Evolutionary conservation across 305 asterid species (phyloP), one percentile per base, ranked within the genome.

Genomic region (Solanum aculeatissimum): DNA sequence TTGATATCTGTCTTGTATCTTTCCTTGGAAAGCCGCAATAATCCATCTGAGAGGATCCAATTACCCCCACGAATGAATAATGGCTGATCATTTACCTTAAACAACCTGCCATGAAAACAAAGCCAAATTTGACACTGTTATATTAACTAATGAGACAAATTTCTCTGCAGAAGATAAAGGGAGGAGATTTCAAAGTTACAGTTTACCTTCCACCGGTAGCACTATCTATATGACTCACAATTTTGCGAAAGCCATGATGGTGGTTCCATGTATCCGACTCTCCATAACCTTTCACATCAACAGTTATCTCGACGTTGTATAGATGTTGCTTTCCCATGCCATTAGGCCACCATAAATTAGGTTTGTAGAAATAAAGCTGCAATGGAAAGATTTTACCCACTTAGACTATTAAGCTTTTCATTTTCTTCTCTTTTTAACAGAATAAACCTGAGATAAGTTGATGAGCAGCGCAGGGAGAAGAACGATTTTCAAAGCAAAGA

Each of bases 281-380:
- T 84, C 97, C 98, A 83, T 84, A 90, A 81, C 91, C 96, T 80
- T 91, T 84, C 80, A 93, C 98, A 85, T 91, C 90, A 81, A 95
- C 91, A n/a, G 95, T 88, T 84, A 95, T 92, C 85, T 93, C 96
- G 40, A 97, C 97, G 70, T 91, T 91, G 88, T 97, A 94, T 60
- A 97, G 94, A 81, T 92, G 87, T 87, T 97, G 99, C 84, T 92
- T 93, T 81, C 99, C 99, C 99, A 95, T 95, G 84, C 98, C 98
- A 88, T 95, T 97, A 84, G 99, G 99, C 99, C 99, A 97, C 99
- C 99, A 97, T 75, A 97, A 92, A 83, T 85, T 80, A n/a, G 99
- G 99, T 86, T 94, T 94, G 89, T 97, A 92, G 90, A 95, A 91
- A 88, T 92, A 95, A 62, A 94, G 89, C 99, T 97, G 93, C 82